Evolutionary conservation across 1,139 yeast genomes (phyloP), one percentile per base, ranked within the genome.

Genomic region (Kodamaea ohmeri): DNA sequence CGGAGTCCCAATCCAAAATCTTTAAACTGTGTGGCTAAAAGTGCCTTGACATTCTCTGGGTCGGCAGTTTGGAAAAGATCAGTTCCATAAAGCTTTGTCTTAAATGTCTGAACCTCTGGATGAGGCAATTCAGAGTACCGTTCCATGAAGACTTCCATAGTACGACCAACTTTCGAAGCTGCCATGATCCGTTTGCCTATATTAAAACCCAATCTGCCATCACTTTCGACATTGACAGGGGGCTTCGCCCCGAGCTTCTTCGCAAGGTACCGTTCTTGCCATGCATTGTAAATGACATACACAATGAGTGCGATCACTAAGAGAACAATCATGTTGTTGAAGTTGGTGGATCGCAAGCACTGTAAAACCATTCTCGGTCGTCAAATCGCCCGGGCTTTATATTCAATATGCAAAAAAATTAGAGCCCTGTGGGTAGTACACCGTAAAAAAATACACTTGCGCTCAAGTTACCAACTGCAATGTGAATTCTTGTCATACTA

Each of bases 1-100:
- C 83, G 70, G 8, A 56, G 52, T 3, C 83, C 83, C 32, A 78
- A 64, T 12, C 67, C 65, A 54, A 72, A 76, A 42, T 76, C 80
- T 47, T 64, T 64, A 51, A 76, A 76, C 41, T 71, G 71, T 21
- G 71, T 64, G 26, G 70, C 68, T 44, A 67, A 58, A 9, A 67
- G 42, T 3, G 73, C 72, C 47, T 67, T 58, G 48, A 68, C 56
- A 49, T 66, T 54, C 26, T 55, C 58, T 1, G 59, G 58, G 26
- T 56, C 59, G 4, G 38, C 40, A 16, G 60, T 55, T 6, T 39
- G 44, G 32, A 53, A 33, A n/a, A 50, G 27, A 11, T 39, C 33
- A 13, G 36, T 29, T 5, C 55, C 57, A n/a, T 48, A 49, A 21
- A 55, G 24, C 13, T 35, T 43, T 25, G 47, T 32, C 14, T 26